Base-by-base conservation (phyloP, 305 asterid species). In the Fraxinus sp. region DNA sequence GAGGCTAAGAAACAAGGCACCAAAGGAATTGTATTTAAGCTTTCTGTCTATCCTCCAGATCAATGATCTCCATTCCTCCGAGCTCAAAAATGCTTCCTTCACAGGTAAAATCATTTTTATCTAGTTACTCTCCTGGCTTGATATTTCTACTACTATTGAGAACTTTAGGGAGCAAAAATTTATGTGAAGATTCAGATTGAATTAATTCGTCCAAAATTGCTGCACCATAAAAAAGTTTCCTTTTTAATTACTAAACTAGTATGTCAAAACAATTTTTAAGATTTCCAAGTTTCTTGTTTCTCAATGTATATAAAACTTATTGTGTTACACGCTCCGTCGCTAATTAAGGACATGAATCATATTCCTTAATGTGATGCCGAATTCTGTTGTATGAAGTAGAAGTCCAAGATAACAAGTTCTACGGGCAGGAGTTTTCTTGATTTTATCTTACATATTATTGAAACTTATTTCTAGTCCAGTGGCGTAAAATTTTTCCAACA, bases 31-130 rank as follows among this genome's bases (percentile, higher is more conserved):
- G 86, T 77, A 77, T 87, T 90, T 79, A 90, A 85, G 87, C 91
- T 90, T 32, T 80, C 86, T 28, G 35, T 90, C 46, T 87, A 86
- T 83, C 92, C 92, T 78, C 93, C 90, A 0, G 78, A 82, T 82
- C 89, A 81, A 35, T 86, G 87, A 88, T 68, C 62, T 83, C 62
- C 35, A 16, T 78, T 59, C 20, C 80, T 64, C 52, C 20, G 18
- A 78, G 81, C 82, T 82, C 79, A 72, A 80, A 20, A 37, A 0
- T 72, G 28, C 35, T 77, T 49, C 77, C 57, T 55, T 68, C 49
- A 75, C 57, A 75, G 87, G 90, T 87, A 43, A 41, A 46, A 37
- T 13, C 7, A 3, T 1, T 43, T 49, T 55, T 68, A 28, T 28
- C 1, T 79, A 4, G 3, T 77, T 22, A n/a, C 20, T 49, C 14